A percentile compares a stretch with the other conserved stretches of the same genome.
Evolutionary conservation across 768 basidiomycete genomes (phyloP).

Genomic region (Multifurca ochricompacta): DNA sequence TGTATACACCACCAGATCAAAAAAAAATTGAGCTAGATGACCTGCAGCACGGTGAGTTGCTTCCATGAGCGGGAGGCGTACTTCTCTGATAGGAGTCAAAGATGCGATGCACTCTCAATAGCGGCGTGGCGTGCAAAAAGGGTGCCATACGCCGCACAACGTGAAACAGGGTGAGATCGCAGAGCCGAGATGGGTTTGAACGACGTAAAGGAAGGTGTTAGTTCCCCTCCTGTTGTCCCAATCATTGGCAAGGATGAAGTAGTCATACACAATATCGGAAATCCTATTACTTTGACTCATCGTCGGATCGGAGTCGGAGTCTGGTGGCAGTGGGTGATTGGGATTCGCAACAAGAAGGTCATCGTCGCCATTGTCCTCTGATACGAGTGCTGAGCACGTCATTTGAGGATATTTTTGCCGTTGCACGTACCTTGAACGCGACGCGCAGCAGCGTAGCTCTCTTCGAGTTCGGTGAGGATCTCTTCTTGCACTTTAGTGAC

Average conservation of each 20-base stretch:
- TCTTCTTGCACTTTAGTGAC: constrained; percentile 53
- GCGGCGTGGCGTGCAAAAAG: background rate
- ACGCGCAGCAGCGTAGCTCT: constrained; percentile 50
- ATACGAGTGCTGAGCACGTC: background rate
- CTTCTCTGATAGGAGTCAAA: background rate
- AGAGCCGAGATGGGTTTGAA: background rate
- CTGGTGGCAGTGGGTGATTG: constrained; percentile 5
- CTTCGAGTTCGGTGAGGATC: constrained; percentile 64
- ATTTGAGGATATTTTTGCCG: background rate
- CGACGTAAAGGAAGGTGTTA: constrained; percentile 8
- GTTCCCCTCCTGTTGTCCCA: background rate
- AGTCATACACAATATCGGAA: background rate
- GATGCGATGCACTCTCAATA: background rate
- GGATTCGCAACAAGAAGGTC: constrained; percentile 18
- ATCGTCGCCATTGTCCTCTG: background rate
- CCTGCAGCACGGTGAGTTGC: background rate
- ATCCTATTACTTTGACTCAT: background rate
- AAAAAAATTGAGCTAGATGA: too few relatives aligned
- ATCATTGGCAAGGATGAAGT: background rate
- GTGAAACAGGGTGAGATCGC: background rate
- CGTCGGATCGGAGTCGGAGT: background rate
- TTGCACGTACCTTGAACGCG: constrained; percentile 39
- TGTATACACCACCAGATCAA: too few relatives aligned
- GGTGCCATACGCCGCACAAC: background rate
- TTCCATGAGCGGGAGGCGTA: background rate